phyloP scores from a whole-genome alignment of 1,284 basidiomycete species.

The Coniophora puteana region DNA sequence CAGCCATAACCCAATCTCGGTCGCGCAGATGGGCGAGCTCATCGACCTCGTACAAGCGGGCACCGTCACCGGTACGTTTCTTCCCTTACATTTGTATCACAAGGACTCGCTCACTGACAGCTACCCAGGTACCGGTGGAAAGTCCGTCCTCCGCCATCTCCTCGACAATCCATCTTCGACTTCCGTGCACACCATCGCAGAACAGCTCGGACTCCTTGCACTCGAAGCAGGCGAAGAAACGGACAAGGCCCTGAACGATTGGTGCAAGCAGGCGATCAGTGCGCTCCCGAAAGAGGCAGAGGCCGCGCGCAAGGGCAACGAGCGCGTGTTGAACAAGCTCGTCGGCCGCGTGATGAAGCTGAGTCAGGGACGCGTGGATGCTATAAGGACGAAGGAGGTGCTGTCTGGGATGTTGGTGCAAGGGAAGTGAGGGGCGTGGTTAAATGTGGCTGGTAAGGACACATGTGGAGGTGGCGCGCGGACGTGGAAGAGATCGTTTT shows the following conservation, averaged over 20 bases:
- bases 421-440: no score
- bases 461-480: no score
- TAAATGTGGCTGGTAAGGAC: no score
- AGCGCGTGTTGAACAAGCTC: conserved; percentile 83
- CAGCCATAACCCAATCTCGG: conserved; percentile 56
- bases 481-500: no score
- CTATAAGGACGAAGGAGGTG: conserved; percentile 40
- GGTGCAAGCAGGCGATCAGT: conserved; percentile 64
- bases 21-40: conserved; percentile 69
- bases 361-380: conserved; percentile 78
- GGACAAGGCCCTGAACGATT: conserved; percentile 33
- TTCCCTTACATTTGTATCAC: not conserved
- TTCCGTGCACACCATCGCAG: conserved; percentile 41
- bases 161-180: conserved; percentile 41
- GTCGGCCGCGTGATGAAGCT: conserved; percentile 89
- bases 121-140: conserved; percentile 62
- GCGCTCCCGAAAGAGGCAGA: conserved; percentile 70
- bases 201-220: conserved; percentile 47
- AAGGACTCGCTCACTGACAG: conserved; percentile 4
- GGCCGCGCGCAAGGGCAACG: conserved; percentile 69
- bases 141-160: conserved; percentile 64
- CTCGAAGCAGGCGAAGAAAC: conserved; percentile 33
- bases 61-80: conserved; percentile 58
- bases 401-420: conserved; percentile 43
- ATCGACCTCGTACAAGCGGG: conserved; percentile 72